A percentile compares a stretch with the other conserved stretches of the same genome.
Evolutionary conservation across 371 early-diverging fungal species (phyloP).

Genomic region (Lichtheimia hyalospora): DNA sequence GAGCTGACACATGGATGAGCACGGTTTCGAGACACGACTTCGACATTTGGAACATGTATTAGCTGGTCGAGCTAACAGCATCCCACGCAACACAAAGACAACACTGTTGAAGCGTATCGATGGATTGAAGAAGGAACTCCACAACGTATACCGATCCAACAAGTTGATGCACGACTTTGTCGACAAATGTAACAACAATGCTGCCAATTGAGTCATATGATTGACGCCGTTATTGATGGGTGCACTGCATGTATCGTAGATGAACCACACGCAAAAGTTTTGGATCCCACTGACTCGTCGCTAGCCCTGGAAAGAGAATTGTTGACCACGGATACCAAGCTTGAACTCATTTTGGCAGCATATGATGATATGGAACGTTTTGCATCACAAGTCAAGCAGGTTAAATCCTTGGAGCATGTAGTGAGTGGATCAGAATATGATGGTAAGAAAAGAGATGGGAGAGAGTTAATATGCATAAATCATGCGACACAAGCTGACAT

Average conservation of each 20-base stretch:
- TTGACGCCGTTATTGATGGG: background rate
- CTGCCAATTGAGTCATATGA: background rate
- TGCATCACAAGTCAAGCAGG: conserved; percentile 54
- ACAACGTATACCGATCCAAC: conserved; percentile 32
- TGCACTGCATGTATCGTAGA: conserved; percentile 12
- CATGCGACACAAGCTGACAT: background rate
- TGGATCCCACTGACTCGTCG: conserved; percentile 43
- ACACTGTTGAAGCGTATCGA: conserved; percentile 25
- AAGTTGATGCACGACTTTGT: conserved; percentile 55
- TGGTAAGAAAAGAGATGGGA: conserved; percentile 27
- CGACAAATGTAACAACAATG: conserved; percentile 48
- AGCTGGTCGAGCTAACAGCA: conserved; percentile 21
- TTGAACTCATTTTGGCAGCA: conserved; percentile 55
- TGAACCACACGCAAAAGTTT: conserved; percentile 45
- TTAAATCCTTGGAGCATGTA: conserved; percentile 53
- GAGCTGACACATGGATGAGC: conserved; percentile 35
- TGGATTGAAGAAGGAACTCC: conserved; percentile 27
- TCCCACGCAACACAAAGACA: conserved; percentile 4
- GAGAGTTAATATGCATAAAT: background rate
- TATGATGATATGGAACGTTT: conserved; percentile 54
- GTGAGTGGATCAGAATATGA: conserved; percentile 50
- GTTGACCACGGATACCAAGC: conserved; percentile 54
- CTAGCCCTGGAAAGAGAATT: conserved; percentile 52
- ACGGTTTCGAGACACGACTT: conserved; percentile 47
- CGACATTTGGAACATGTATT: conserved; percentile 45